Evolutionary conservation across 2,329 filamentous ascomycete species (phyloP), one percentile per base, ranked within the genome.

Genomic region (Fusarium caatingaense): DNA sequence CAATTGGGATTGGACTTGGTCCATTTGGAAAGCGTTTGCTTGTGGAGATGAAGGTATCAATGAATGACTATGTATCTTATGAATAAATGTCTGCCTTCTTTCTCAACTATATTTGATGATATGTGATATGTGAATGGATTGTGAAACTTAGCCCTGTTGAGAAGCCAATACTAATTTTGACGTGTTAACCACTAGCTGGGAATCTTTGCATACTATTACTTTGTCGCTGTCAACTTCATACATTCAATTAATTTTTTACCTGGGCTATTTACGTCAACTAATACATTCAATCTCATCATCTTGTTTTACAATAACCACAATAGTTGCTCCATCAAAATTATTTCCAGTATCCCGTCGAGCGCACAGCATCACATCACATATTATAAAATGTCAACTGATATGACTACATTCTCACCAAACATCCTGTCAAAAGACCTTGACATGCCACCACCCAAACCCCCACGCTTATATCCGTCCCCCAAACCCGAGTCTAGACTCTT

Each of bases 401-500:
- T 37, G 18, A 37, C 18, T n/a, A n/a, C 6, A n/a, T 37, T 37
- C 6, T n/a, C 34, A 37, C 10, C 10, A n/a, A n/a, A n/a, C 18
- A n/a, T n/a, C 34, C 34, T n/a, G 34, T 37, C 34, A 37, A n/a
- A 7, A n/a, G 34, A 37, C 18, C 10, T 37, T 2, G n/a, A 37
- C 15, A 32, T 3, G 2, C 45, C 25, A 20, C 18, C 20, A 20
- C 12, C 13, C 9, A 23, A 51, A 3, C 23, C 1, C 5, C 11
- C 4, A 11, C 23, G 0, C 8, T 16, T 27, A 51, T 51, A 51
- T 9, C 49, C 32, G 49, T 53, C n/a, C 18, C 18, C 23, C 32
- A 42, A 53, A 42, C n/a, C 34, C 49, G 10, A 34, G 49, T 41
- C 49, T 40, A 41, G 23, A 34, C 8, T 21, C n/a, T 42, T 28